Conservation (phyloP, 2,329 filamentous ascomycete genomes). For the Basipetospora sp. region DNA sequence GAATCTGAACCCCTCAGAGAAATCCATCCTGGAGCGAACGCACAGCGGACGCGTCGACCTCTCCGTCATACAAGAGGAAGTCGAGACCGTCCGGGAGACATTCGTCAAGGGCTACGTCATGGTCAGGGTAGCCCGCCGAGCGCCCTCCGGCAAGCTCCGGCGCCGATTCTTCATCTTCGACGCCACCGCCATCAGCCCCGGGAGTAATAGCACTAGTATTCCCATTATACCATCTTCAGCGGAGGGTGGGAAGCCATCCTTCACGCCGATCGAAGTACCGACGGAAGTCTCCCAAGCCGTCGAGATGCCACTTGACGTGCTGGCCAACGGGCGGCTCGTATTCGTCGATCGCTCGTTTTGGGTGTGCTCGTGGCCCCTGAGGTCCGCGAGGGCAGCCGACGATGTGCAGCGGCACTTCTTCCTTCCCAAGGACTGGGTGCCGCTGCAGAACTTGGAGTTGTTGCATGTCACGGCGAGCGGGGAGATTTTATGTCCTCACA, state of each 20-base stretch:
- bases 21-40: not conserved
- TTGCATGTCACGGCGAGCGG: not conserved
- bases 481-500: not conserved
- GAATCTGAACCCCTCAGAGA: not conserved
- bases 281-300: not conserved
- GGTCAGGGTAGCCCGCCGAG: not conserved
- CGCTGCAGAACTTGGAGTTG: not conserved
- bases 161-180: not conserved
- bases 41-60: not conserved
- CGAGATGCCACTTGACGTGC: not conserved
- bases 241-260: not conserved
- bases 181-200: not conserved
- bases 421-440: not conserved
- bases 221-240: not conserved
- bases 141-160: not conserved
- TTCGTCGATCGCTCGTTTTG: not conserved
- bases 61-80: not conserved
- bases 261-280: not conserved
- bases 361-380: not conserved
- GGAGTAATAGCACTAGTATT: no score
- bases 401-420: not conserved
- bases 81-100: not conserved
- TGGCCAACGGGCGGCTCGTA: not conserved
- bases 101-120: not conserved
- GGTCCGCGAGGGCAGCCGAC: not conserved